Percentiles rank a stretch among this genome's conserved stretches.
Evolutionary conservation across 495 filamentous ascomycete genomes (phyloP).

Genomic region (Penicillium alfredii): DNA sequence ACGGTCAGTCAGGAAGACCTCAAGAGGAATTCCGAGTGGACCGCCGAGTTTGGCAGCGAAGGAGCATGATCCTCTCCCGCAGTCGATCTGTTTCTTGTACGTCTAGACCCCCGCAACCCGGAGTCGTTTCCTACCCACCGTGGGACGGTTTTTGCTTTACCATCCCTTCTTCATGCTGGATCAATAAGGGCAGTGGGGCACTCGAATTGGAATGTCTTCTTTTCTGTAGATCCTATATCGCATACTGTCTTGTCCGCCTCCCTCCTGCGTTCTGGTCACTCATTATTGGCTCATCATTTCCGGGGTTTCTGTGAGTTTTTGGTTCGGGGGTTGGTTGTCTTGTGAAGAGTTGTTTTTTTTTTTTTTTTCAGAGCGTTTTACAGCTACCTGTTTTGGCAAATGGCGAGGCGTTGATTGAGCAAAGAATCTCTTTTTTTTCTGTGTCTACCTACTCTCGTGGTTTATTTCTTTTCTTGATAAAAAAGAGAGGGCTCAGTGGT

Average conservation of each 20-base stretch:
- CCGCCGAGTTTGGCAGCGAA: constrained; percentile 93
- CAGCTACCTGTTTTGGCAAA: constrained; percentile 20
- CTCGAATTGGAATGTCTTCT: too few species aligned
- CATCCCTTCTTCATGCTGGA: too few species aligned
- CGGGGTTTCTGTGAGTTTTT: too few species aligned
- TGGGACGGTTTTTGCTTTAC: not conserved
- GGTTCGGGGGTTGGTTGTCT: constrained; percentile 1
- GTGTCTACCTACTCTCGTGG: constrained; percentile 13
- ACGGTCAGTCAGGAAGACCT: constrained; percentile 87
- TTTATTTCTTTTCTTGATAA: constrained; percentile 6
- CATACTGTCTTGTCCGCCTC: too few species aligned
- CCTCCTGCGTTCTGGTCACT: too few species aligned
- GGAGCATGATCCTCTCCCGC: constrained; percentile 45
- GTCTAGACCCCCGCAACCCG: too few species aligned
- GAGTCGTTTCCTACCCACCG: too few species aligned
- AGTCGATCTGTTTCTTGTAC: constrained; percentile 2
- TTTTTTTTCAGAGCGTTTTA: constrained; percentile 33
- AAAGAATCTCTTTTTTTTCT: constrained; percentile 23
- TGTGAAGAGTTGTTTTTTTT: constrained; percentile 8
- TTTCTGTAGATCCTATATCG: too few species aligned
- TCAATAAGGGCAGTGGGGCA: too few species aligned
- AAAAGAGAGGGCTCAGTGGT: constrained; percentile 5
- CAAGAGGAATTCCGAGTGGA: constrained; percentile 84
- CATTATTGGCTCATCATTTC: too few species aligned
- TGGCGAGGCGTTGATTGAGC: constrained; percentile 34